Conservation (phyloP, 805 yeast species). For the Spathaspora passalidarum region DNA sequence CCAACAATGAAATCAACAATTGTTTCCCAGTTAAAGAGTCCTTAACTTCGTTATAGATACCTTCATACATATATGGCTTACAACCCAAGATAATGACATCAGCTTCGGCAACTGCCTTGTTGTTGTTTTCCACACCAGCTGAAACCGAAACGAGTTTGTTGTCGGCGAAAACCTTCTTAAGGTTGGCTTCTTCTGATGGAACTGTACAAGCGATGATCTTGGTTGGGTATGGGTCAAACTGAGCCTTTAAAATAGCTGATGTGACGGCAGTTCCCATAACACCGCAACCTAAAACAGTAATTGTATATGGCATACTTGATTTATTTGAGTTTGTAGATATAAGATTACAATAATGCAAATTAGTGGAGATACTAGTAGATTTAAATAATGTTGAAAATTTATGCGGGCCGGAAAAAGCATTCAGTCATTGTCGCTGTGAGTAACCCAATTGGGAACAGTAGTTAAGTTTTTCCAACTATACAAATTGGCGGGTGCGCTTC, state of each 20-base stretch:
- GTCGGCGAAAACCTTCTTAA: constrained; percentile 41
- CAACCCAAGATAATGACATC: constrained; percentile 79
- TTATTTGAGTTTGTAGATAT: neutral
- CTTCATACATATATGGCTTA: constrained; percentile 78
- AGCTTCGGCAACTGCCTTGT: constrained; percentile 57
- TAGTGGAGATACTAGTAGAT: neutral
- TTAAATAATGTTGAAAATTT: neutral
- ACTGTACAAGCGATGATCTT: constrained; percentile 74
- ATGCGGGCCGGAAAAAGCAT: neutral
- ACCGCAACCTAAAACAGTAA: constrained; percentile 88
- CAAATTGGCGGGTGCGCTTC: neutral
- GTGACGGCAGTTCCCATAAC: constrained; percentile 94
- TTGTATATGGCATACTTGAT: constrained; percentile 42
- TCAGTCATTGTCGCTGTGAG: constrained; percentile 4
- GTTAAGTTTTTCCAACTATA: neutral
- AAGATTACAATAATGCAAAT: neutral
- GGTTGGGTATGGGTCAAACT: constrained; percentile 57
- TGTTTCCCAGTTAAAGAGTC: constrained; percentile 47
- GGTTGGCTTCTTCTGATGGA: constrained; percentile 45
- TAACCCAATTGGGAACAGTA: constrained; percentile 1
- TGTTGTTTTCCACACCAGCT: constrained; percentile 43
- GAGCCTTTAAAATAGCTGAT: constrained; percentile 61
- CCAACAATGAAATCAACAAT: constrained; percentile 76
- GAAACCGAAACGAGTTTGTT: constrained; percentile 48
- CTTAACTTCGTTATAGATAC: constrained; percentile 52